phyloP scores from a whole-genome alignment of 139 green algal genomes.

The Mesotaenium endlicherianum region DNA sequence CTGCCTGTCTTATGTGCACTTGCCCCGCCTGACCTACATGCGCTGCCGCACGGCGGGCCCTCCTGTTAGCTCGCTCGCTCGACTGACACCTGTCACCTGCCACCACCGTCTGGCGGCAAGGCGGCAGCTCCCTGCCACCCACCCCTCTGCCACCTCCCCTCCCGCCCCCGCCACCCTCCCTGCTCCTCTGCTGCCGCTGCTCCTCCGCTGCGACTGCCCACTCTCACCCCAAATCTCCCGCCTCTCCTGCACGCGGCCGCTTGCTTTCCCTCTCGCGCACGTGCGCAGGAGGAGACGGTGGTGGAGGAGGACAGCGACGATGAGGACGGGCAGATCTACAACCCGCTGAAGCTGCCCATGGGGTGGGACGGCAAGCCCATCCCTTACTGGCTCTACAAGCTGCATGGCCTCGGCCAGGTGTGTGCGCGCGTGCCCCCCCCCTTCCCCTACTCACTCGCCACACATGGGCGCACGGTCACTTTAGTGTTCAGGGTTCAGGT shows the following conservation, averaged over 20 bases:
- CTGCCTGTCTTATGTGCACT: too few species aligned
- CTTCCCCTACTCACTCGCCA: background rate
- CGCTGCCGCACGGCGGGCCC: too few species aligned
- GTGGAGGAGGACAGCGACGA: slow-evolving; percentile 63
- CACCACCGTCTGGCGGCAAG: too few species aligned
- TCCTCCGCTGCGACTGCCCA: too few species aligned
- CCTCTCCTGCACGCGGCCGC: background rate
- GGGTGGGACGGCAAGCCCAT: slow-evolving; percentile 99
- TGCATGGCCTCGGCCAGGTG: slow-evolving; percentile 93
- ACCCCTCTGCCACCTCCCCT: background rate
- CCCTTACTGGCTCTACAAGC: slow-evolving; percentile 99
- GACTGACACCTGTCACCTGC: too few species aligned
- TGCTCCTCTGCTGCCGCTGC: background rate
- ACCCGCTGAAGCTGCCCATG: slow-evolving; percentile 97
- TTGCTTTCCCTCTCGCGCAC: background rate
- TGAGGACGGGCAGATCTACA: slow-evolving; percentile 89
- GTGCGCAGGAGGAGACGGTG: slow-evolving; percentile 57
- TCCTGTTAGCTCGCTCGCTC: too few species aligned
- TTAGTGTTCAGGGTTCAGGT: too few species aligned
- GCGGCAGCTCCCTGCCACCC: background rate
- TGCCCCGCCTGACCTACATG: too few species aligned
- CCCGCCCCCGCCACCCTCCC: background rate
- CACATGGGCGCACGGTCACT: too few species aligned
- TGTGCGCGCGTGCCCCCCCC: background rate
- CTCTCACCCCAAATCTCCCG: background rate